Percentiles rank a stretch among this genome's conserved stretches.
These are phyloP conservation scores for Thamnidium elegans DNA, from an alignment of 192 early-diverging fungal species.

Conservation along the genomic window DNA sequence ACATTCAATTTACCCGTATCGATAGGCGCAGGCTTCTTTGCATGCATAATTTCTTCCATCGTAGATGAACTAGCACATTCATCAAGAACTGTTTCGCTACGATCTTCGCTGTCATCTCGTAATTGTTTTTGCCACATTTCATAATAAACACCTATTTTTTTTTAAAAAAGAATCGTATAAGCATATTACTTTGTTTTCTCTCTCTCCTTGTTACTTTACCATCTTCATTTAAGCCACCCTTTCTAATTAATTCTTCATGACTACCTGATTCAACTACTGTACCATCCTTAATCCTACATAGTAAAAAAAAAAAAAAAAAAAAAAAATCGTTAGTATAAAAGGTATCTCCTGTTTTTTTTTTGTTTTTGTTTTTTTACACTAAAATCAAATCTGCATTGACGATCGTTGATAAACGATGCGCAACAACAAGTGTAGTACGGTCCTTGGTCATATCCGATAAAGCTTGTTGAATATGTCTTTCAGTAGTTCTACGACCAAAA, in stretches of 20 bases:
- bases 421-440: slow-evolving; percentile 86
- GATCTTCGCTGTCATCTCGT: slow-evolving; percentile 48
- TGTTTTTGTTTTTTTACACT: slow-evolving; percentile 42
- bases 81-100: not conserved
- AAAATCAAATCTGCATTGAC: slow-evolving; percentile 83
- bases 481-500: slow-evolving; percentile 39
- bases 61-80: not conserved
- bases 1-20: no score
- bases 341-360: not conserved
- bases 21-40: no score
- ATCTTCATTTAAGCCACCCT: slow-evolving; percentile 36
- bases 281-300: slow-evolving; percentile 67
- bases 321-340: not conserved
- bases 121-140: slow-evolving; percentile 94
- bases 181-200: no score
- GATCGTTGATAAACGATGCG: slow-evolving; percentile 84
- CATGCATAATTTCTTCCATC: not conserved
- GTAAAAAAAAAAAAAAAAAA: not conserved
- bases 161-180: no score
- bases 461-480: slow-evolving; percentile 81
- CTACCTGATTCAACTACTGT: slow-evolving; percentile 79
- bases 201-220: slow-evolving; percentile 21
- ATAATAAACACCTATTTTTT: slow-evolving; percentile 65
- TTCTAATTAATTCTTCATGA: slow-evolving; percentile 69
- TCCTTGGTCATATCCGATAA: slow-evolving; percentile 71